Evolutionary conservation across 805 yeast species (phyloP), one percentile per base, ranked within the genome.

Genomic region (Lipomyces mesembrius): DNA sequence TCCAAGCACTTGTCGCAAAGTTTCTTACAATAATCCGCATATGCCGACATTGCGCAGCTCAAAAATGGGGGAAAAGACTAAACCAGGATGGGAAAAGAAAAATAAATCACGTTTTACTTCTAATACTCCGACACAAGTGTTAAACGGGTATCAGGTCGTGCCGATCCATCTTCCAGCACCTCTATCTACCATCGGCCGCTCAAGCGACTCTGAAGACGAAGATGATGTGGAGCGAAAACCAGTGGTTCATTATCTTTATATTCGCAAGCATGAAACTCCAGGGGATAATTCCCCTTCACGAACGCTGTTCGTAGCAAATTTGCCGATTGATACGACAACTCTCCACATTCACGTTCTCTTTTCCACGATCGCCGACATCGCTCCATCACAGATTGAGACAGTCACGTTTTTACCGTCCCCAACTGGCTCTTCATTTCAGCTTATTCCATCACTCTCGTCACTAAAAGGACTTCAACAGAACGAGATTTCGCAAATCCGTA

Each of bases 371-470:
- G 32, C 35, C 20, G 39, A 29, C 25, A 29, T 35, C 25, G 39
- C 51, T 34, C 27, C 25, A 8, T 22, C 60, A 54, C 17, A n/a
- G n/a, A 22, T 62, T 32, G n/a, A 51, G 20, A 46, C 60, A 11
- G 68, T 66, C 35, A 65, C 57, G 25, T 65, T 65, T 37, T 32
- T 58, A 25, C 60, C 62, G 8, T 32, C 66, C 20, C 67, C 82
- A 73, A 74, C 77, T 17, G 74, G 78, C n/a, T 75, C 77, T 54
- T 63, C 67, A 8, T 74, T 76, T 74, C 71, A 75, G 20, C 68
- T 61, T 9, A 73, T 62, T 14, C 63, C 69, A 7, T 56, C 66
- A 2, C 32, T 55, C n/a, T 57, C 66, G 39, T 66, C 66, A 17
- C 55, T 67, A 17, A 43, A 56, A 14, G 59, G 58, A 3, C 63